A percentile compares a stretch with the other conserved stretches of the same genome.
Evolutionary conservation across 2,329 filamentous ascomycete species (phyloP).

Genomic region (Arthroderma uncinatum): DNA sequence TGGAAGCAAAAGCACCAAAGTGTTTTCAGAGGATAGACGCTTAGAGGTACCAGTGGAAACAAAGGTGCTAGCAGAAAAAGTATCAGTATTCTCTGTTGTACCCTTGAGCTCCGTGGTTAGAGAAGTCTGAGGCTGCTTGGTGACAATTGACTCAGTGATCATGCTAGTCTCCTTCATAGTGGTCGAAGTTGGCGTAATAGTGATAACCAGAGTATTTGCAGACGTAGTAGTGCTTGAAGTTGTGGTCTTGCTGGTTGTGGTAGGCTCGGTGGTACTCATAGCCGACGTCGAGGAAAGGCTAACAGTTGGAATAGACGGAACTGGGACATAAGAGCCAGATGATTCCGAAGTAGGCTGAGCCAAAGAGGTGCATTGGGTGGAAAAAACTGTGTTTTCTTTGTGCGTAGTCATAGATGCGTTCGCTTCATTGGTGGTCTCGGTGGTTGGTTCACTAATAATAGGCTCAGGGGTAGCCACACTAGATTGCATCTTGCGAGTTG

Average conservation of each 20-base stretch:
- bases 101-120: neutral
- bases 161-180: neutral
- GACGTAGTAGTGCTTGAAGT: neutral
- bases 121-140: neutral
- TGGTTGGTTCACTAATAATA: neutral
- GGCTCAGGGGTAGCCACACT: neutral
- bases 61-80: neutral
- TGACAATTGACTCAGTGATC: neutral
- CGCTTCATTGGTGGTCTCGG: neutral
- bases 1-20: neutral
- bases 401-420: neutral
- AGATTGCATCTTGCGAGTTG: neutral
- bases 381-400: neutral
- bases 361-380: neutral
- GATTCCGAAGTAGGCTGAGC: neutral
- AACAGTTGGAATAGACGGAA: neutral
- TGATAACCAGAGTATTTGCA: neutral
- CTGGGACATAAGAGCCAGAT: neutral
- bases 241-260: neutral
- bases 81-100: neutral
- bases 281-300: neutral
- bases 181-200: neutral
- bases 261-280: neutral
- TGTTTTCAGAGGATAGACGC: neutral
- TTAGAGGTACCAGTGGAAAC: neutral